Evolutionary conservation across 2,329 filamentous ascomycete species (phyloP).

Genomic region (Verticillium isaacii): DNA sequence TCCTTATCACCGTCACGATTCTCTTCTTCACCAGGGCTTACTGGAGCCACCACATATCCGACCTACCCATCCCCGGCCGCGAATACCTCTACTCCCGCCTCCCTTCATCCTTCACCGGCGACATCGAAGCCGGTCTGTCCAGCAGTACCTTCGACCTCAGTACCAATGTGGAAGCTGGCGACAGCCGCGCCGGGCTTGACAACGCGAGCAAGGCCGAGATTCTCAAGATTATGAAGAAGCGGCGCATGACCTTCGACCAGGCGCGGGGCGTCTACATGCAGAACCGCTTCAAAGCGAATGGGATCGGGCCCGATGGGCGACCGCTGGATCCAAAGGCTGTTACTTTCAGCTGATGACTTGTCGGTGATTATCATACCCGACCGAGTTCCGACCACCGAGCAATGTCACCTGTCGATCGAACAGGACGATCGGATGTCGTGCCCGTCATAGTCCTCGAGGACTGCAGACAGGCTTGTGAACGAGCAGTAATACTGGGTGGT

Average conservation of each 20-base stretch:
- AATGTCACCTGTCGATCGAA: background rate
- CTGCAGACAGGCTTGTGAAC: background rate
- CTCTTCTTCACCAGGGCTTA: conserved; percentile 75
- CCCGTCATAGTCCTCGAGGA: background rate
- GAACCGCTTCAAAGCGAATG: conserved; percentile 77
- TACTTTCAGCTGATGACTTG: conserved; percentile 66
- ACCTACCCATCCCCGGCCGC: conserved; percentile 47
- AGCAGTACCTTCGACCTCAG: conserved; percentile 79
- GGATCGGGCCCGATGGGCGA: conserved; percentile 81
- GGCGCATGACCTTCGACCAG: conserved; percentile 82
- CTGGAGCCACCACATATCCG: conserved; percentile 70
- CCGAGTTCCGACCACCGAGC: background rate
- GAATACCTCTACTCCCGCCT: conserved; percentile 72
- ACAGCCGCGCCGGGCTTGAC: conserved; percentile 77
- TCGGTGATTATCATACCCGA: background rate
- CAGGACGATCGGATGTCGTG: background rate
- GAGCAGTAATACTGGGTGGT: background rate
- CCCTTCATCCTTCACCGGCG: conserved; percentile 70
- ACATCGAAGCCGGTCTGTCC: conserved; percentile 83
- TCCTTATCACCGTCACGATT: conserved; percentile 66
- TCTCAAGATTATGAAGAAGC: conserved; percentile 83
- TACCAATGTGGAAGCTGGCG: conserved; percentile 74
- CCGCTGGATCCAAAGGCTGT: conserved; percentile 94
- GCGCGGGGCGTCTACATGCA: conserved; percentile 83
- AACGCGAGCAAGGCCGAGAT: conserved; percentile 76